Conservation (phyloP, 2,329 filamentous ascomycete genomes). For the Talaromyces islandicus region DNA sequence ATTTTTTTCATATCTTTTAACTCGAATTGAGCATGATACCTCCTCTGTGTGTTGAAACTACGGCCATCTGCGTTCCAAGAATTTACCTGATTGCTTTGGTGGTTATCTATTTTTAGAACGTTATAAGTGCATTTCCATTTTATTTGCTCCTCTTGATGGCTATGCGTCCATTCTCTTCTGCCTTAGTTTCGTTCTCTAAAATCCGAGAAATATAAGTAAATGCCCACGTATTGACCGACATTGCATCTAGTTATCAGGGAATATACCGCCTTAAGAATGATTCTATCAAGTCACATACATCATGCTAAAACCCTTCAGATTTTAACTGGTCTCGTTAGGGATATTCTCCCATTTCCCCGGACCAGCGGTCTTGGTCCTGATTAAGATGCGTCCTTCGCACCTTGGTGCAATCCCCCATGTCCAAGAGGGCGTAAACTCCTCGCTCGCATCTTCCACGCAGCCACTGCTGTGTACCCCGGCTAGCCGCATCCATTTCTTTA, state of each 20-base stretch:
- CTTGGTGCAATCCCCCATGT: conserved; percentile 72
- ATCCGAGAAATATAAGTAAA: background rate
- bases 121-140: background rate
- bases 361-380: background rate
- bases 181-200: background rate
- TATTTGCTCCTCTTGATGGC: background rate
- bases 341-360: conserved; percentile 3
- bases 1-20: background rate
- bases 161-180: background rate
- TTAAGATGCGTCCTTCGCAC: conserved; percentile 66
- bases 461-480: conserved; percentile 55
- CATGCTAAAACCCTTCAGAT: background rate
- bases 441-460: conserved; percentile 53
- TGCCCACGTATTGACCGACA: background rate
- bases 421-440: conserved; percentile 63
- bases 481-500: conserved; percentile 65
- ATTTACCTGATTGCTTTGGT: background rate
- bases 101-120: background rate
- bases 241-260: background rate
- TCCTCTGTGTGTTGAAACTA: background rate
- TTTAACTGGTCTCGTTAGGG: background rate
- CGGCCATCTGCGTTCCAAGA: background rate
- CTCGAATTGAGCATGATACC: background rate
- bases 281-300: background rate
- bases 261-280: background rate